These are phyloP conservation scores for Claviceps monticola DNA, from an alignment of 2,329 filamentous ascomycete genomes.

Conservation along the genomic window DNA sequence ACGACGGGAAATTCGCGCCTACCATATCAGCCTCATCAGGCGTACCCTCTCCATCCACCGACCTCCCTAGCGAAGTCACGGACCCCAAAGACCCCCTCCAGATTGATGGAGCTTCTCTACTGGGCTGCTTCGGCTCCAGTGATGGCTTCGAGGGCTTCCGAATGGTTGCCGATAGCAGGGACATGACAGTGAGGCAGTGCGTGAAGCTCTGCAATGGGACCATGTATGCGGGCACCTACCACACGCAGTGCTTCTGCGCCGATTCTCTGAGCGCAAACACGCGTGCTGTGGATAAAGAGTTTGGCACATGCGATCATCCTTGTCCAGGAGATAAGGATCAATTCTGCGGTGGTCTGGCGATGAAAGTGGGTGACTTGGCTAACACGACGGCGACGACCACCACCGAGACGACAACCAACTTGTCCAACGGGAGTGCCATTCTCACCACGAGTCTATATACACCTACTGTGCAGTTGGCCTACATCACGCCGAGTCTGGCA, in stretches of 20 bases:
- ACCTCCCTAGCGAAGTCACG: conserved; percentile 4
- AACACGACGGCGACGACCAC: background rate
- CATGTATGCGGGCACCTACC: conserved; percentile 26
- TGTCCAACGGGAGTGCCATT: no score
- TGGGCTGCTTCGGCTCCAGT: conserved; percentile 29
- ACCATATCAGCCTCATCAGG: background rate
- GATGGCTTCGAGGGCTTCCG: conserved; percentile 23
- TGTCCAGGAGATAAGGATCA: conserved; percentile 28
- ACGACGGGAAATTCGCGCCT: background rate
- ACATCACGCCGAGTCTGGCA: background rate
- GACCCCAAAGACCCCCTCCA: conserved; percentile 17
- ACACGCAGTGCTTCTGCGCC: conserved; percentile 32
- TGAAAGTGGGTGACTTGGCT: background rate
- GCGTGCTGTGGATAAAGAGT: conserved; percentile 12
- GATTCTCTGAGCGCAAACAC: conserved; percentile 25
- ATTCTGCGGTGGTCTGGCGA: conserved; percentile 27
- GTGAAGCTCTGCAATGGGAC: conserved; percentile 21
- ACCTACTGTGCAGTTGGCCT: background rate
- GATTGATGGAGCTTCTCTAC: conserved; percentile 19
- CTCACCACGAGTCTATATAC: no score
- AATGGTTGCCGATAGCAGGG: conserved; percentile 12
- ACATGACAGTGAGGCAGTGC: conserved; percentile 28
- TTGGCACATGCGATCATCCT: conserved; percentile 17
- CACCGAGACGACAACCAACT: background rate
- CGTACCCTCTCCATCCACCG: conserved; percentile 2